Conservation (phyloP, 2,329 filamentous ascomycete genomes). For the Colletotrichum agaves region DNA sequence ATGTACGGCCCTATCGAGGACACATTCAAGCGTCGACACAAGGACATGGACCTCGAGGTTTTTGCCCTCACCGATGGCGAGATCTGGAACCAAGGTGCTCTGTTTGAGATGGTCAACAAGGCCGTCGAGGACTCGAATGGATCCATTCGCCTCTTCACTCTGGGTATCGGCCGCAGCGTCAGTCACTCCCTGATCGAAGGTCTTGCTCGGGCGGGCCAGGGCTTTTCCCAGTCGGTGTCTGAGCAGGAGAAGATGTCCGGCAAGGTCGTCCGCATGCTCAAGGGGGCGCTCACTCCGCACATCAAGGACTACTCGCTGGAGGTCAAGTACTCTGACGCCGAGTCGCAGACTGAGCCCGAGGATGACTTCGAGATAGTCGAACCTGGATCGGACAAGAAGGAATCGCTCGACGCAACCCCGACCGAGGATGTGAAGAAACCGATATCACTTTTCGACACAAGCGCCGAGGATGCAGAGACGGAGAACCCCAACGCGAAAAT, state of each 20-base stretch:
- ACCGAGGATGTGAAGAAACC: conserved; percentile 46
- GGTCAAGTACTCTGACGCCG: conserved; percentile 61
- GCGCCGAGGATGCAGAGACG: conserved; percentile 50
- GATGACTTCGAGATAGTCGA: conserved; percentile 74
- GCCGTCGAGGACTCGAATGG: conserved; percentile 53
- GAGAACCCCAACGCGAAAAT: conserved; percentile 33
- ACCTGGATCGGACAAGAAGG: conserved; percentile 53
- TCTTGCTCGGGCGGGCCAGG: conserved; percentile 63
- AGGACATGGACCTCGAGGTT: conserved; percentile 62
- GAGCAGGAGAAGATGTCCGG: conserved; percentile 73
- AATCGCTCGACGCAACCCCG: not conserved
- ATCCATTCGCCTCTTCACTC: conserved; percentile 62
- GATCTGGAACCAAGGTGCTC: conserved; percentile 57
- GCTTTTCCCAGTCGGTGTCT: conserved; percentile 70
- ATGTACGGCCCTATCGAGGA: conserved; percentile 59
- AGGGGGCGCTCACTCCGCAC: conserved; percentile 74
- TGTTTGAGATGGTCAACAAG: conserved; percentile 58
- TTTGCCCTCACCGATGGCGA: conserved; percentile 68
- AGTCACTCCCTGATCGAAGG: conserved; percentile 66
- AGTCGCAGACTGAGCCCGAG: conserved; percentile 40
- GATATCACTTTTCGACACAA: conserved; percentile 70
- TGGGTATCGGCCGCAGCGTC: conserved; percentile 63
- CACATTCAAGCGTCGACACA: conserved; percentile 54
- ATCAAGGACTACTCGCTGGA: conserved; percentile 72
- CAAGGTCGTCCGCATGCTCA: conserved; percentile 79